Evolutionary conservation across 225 moss, liverwort and hornwort species (phyloP), one percentile per base, ranked within the genome.

Genomic region (Sphagnum tenellum): DNA sequence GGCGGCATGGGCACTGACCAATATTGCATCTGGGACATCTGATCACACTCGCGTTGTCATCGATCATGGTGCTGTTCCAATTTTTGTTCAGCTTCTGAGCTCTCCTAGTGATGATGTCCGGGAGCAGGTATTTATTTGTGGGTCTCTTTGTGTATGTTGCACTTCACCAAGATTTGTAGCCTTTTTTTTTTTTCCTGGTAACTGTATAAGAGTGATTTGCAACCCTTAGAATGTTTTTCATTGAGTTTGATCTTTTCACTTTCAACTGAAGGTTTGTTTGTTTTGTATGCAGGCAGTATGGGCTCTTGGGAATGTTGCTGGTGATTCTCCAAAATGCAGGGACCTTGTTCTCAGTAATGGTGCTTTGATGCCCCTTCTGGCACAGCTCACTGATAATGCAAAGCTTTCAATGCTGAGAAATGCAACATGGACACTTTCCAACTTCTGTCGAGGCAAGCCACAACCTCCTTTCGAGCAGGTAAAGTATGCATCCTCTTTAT

Each of bases 401-500:
- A 96, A 96, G 59, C 64, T 96, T 8, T 90, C 96, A 0, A 96
- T 96, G 96, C 68, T 96, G 1, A 82, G 96, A 46, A 96, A 96
- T 67, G 96, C 96, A 3, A 96, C 96, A 0, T 96, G 96, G 96
- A 96, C 96, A 12, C 81, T 96, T 4, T 96, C 96, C 0, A 96
- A 96, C 63, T 96, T 96, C 6, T 96, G 96, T 68, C 88, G 96
- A 63, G 96, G 96, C 54, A 96, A 96, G 67, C 96, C 96, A 8
- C 96, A 96, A 75, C 96, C 96, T 4, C 76, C 75, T 0, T 96
- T 92, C 13, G 96, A 96, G 78, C 96, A 96, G 96, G 96, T 92
- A 55, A 46, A n/a, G 6, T 11, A 29, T 45, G 56, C 4, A 4
- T 44, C 4, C 60, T 48, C 4, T 50, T 11, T 12, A 49, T 49